phyloP scores from a whole-genome alignment of 345 rosid genomes.

The Dovyalis caffra region DNA sequence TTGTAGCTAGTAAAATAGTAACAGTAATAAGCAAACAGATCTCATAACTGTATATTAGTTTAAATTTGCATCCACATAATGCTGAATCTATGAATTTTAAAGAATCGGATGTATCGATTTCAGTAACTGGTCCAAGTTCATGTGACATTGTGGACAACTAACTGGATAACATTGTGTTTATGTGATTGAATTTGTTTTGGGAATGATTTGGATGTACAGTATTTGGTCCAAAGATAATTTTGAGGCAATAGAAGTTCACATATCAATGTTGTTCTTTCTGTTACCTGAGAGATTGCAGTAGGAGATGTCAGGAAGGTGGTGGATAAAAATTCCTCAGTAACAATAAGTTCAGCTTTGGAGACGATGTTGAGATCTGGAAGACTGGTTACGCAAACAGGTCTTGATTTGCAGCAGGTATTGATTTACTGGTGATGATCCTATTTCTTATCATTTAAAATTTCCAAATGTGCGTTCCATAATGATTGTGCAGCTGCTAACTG shows the following conservation, averaged over 20 bases:
- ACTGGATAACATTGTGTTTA: too few relatives aligned
- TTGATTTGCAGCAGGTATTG: conserved; percentile 88
- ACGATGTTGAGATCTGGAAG: conserved; percentile 77
- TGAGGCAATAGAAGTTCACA: background rate
- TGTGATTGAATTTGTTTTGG: too few relatives aligned
- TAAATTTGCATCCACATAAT: background rate
- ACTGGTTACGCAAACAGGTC: conserved; percentile 64
- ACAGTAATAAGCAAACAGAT: background rate
- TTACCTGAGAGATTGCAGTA: conserved; percentile 44
- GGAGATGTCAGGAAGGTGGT: conserved; percentile 65
- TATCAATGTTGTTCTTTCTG: background rate
- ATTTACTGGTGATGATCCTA: background rate
- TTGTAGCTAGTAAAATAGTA: background rate
- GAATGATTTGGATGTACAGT: too few relatives aligned
- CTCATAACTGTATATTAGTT: background rate
- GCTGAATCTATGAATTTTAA: background rate
- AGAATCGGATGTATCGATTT: background rate
- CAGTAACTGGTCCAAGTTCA: background rate
- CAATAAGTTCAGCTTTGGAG: conserved; percentile 60
- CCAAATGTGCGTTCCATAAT: background rate
- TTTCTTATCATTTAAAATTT: background rate
- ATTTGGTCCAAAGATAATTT: too few relatives aligned
- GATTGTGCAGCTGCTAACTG: too few relatives aligned
- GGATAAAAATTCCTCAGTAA: conserved; percentile 48
- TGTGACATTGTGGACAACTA: background rate